Percentiles rank a stretch among this genome's conserved stretches.
phyloP scores from a whole-genome alignment of 2,329 filamentous ascomycete species.

The Cladophialophora exuberans region DNA sequence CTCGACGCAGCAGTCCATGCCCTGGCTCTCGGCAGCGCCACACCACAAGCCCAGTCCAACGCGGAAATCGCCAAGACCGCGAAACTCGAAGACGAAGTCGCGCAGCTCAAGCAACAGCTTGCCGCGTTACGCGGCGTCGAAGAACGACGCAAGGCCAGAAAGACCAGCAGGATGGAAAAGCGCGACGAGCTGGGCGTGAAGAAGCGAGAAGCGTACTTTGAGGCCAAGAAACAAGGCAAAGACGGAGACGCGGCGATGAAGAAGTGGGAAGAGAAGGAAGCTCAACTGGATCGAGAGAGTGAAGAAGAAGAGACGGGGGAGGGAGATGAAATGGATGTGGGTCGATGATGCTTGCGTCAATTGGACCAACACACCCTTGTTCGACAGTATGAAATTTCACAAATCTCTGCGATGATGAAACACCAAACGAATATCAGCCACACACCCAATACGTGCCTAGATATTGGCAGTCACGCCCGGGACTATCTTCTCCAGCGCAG shows the following conservation, averaged over 20 bases:
- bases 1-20: constrained; percentile 33
- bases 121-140: constrained; percentile 40
- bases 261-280: constrained; percentile 22
- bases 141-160: constrained; percentile 43
- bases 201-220: constrained; percentile 48
- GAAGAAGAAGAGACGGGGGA: constrained; percentile 19
- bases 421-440: too few relatives aligned
- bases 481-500: constrained; percentile 47
- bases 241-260: constrained; percentile 46
- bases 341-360: constrained; percentile 2
- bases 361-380: too few relatives aligned
- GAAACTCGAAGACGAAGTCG: constrained; percentile 44
- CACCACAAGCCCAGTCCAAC: not conserved
- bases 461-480: constrained; percentile 41
- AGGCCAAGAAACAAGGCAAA: constrained; percentile 47
- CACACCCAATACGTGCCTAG: constrained; percentile 1
- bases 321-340: constrained; percentile 21
- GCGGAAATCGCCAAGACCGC: constrained; percentile 24
- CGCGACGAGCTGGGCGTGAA: constrained; percentile 46
- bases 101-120: constrained; percentile 41
- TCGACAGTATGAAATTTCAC: too few relatives aligned
- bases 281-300: constrained; percentile 19
- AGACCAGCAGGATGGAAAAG: constrained; percentile 40
- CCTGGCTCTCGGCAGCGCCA: constrained; percentile 13
- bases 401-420: too few relatives aligned